Evolutionary conservation across 768 basidiomycete genomes (phyloP), one percentile per base, ranked within the genome.

Genomic region (Phaffia australis): DNA sequence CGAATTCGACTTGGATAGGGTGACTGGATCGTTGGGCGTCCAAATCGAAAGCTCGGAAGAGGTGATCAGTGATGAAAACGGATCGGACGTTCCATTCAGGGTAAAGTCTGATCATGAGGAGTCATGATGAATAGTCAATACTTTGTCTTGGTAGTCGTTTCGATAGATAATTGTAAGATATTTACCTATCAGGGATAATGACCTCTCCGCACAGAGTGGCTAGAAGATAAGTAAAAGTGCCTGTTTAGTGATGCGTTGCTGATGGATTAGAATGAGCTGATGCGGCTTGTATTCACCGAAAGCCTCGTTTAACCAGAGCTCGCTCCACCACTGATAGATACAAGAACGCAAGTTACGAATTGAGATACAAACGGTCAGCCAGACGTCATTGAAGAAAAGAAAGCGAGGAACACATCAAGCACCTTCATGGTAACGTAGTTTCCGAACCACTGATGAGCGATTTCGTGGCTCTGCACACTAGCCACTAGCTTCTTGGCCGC

Each of bases 1-100:
- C 87, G 73, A 87, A 89, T 18, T 87, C 85, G 30, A 94, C 89
- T 75, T 97, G 89, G 71, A 98, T 87, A 1, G 94, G 88, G 75
- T 98, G 93, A 15, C 88, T 90, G 25, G 89, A 89, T 11, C 84
- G 77, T 73, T 89, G 88, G 1, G 89, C 82, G 73, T 98, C 94
- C 56, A 94, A 81, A 46, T 78, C 77, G 30, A 97, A 81, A 18
- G 93, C 93, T n/a, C 80, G 78, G 64, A 83, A 82, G 51, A 93
- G 79, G 74, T 89, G 84, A 48, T 56, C 59, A n/a, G 83, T 83
- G 69, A 95, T 85, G 78, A 97, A 97, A 61, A 82, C 81, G 2
- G 86, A 82, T 72, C 88, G 81, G 55, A 87, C 83, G 71, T 85
- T 86, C 90, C 89, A 94, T 72, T 91, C 88, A 8, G 88, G 89